These are phyloP conservation scores for Mucuna pruriens DNA, from an alignment of 306 rosid genomes.

Conservation along the genomic window DNA sequence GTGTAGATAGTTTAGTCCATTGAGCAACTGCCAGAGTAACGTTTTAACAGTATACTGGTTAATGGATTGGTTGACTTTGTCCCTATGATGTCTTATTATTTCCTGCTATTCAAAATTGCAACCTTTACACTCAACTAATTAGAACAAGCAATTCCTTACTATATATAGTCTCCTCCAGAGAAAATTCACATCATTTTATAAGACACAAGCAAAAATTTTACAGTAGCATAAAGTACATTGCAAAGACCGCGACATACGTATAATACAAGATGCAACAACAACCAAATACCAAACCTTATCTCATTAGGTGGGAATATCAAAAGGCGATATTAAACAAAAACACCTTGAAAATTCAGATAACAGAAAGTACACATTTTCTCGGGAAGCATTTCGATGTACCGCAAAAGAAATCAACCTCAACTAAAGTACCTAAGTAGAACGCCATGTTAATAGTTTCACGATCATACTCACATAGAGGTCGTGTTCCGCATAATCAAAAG, in stretches of 20 bases:
- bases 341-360: neutral
- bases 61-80: conserved; percentile 82
- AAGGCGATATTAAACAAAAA: conserved; percentile 5
- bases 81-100: conserved; percentile 93
- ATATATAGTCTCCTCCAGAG: conserved; percentile 2
- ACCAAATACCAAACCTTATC: neutral
- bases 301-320: neutral
- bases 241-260: conserved; percentile 1
- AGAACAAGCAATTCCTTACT: conserved; percentile 28
- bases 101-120: conserved; percentile 66
- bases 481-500: conserved; percentile 95
- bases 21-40: conserved; percentile 94
- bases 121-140: conserved; percentile 1
- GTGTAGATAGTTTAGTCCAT: conserved; percentile 93
- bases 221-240: conserved; percentile 12
- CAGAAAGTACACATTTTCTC: conserved; percentile 19
- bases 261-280: neutral
- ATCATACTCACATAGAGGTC: conserved; percentile 85
- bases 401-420: conserved; percentile 1
- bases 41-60: conserved; percentile 86
- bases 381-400: neutral
- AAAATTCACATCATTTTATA: conserved; percentile 6
- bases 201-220: neutral
- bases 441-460: conserved; percentile 1
- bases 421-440: neutral